Evolutionary conservation across 2,329 filamentous ascomycete species (phyloP).

Genomic region (Aureobasidium sp.): DNA sequence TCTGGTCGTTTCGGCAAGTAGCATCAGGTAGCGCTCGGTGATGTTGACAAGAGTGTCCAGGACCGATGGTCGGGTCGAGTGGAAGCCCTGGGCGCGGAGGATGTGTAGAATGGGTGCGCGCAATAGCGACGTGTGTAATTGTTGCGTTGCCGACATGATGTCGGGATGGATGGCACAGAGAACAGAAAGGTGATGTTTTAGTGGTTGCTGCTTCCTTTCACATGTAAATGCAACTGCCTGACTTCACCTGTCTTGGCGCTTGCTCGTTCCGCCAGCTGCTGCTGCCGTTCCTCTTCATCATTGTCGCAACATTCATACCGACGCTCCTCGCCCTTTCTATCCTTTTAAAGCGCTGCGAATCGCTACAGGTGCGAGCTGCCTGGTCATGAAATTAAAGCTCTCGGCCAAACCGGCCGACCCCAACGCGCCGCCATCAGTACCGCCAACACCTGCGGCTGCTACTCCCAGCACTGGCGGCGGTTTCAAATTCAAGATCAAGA

Average conservation of each 20-base stretch:
- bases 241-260: not conserved
- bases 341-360: not conserved
- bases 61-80: slow-evolving; percentile 70
- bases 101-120: slow-evolving; percentile 85
- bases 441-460: slow-evolving; percentile 16
- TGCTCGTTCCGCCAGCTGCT: not conserved
- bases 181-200: not conserved
- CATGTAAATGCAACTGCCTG: slow-evolving; percentile 1
- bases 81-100: slow-evolving; percentile 83
- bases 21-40: slow-evolving; percentile 67
- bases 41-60: slow-evolving; percentile 85
- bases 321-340: not conserved
- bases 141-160: slow-evolving; percentile 17
- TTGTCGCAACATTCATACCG: not conserved
- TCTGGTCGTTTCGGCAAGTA: slow-evolving; percentile 66
- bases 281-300: not conserved
- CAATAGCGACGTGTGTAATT: slow-evolving; percentile 66
- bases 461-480: slow-evolving; percentile 14
- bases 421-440: slow-evolving; percentile 13
- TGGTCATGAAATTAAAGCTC: slow-evolving; percentile 17
- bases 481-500: slow-evolving; percentile 33
- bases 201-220: not conserved
- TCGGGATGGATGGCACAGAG: not conserved
- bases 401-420: slow-evolving; percentile 13
- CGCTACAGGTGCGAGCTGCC: not conserved